Conservation (phyloP, 345 rosid species). For the Eucalyptus pauciflora region DNA sequence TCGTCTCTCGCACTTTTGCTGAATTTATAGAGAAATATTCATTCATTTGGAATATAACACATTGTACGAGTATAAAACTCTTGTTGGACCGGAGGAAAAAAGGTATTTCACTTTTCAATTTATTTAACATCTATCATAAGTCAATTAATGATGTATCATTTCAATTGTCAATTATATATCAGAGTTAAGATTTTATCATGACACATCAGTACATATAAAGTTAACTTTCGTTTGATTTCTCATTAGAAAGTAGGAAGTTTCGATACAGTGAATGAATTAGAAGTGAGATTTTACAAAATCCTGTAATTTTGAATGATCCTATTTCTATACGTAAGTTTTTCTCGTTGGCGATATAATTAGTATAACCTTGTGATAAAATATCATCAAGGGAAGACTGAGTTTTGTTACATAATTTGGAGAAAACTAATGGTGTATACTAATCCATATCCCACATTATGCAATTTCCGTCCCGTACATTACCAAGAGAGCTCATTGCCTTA, state of each 20-base stretch:
- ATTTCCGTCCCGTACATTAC: neutral
- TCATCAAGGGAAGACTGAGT: neutral
- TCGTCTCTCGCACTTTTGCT: neutral
- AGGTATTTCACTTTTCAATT: neutral
- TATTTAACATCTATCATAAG: neutral
- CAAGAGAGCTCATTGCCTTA: neutral
- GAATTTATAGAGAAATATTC: too few relatives aligned
- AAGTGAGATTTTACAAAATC: neutral
- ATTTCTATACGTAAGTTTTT: neutral
- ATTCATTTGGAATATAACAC: too few relatives aligned
- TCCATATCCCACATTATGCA: neutral
- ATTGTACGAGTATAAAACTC: neutral
- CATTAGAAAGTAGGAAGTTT: neutral
- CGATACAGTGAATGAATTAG: too few relatives aligned
- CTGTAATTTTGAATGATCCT: neutral
- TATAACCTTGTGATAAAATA: neutral
- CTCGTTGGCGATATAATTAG: neutral
- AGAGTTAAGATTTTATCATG: neutral
- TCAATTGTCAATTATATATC: neutral
- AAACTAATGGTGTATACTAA: neutral
- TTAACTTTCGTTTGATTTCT: neutral
- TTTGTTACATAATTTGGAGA: neutral
- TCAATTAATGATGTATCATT: neutral
- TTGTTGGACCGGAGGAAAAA: neutral
- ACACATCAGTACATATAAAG: neutral